These are phyloP conservation scores for Rhizopus sp. DNA, from an alignment of 371 early-diverging fungal genomes.

Conservation along the genomic window DNA sequence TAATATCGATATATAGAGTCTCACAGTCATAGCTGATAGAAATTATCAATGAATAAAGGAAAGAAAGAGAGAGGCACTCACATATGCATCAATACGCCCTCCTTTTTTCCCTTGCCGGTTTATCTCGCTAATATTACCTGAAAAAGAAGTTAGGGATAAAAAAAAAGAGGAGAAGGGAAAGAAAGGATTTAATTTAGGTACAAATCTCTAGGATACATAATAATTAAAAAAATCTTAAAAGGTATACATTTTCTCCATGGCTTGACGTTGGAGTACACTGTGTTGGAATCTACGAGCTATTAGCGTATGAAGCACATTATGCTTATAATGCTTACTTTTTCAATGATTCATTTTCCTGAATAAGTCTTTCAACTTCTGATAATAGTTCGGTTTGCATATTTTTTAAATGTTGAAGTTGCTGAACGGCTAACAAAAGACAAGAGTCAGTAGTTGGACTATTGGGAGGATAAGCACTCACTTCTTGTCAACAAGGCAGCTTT, in stretches of 20 bases:
- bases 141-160: not conserved
- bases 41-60: no score
- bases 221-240: conserved; percentile 25
- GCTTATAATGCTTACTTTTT: conserved; percentile 40
- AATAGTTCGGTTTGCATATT: conserved; percentile 46
- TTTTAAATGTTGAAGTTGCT: conserved; percentile 53
- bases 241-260: conserved; percentile 56
- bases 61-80: no score
- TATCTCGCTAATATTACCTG: not conserved
- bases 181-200: not conserved
- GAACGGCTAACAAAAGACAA: conserved; percentile 38
- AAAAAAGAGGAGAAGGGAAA: not conserved
- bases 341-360: conserved; percentile 50
- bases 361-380: conserved; percentile 51
- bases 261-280: conserved; percentile 51
- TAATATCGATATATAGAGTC: no score
- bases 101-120: not conserved
- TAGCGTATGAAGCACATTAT: not conserved
- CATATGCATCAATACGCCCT: not conserved
- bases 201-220: not conserved
- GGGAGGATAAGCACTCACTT: conserved; percentile 33
- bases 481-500: conserved; percentile 57
- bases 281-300: conserved; percentile 43
- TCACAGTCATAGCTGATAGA: no score
- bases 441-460: not conserved